Percentiles rank a stretch among this genome's conserved stretches.
phyloP scores from a whole-genome alignment of 495 filamentous ascomycete genomes.

The Penicillium lagena region DNA sequence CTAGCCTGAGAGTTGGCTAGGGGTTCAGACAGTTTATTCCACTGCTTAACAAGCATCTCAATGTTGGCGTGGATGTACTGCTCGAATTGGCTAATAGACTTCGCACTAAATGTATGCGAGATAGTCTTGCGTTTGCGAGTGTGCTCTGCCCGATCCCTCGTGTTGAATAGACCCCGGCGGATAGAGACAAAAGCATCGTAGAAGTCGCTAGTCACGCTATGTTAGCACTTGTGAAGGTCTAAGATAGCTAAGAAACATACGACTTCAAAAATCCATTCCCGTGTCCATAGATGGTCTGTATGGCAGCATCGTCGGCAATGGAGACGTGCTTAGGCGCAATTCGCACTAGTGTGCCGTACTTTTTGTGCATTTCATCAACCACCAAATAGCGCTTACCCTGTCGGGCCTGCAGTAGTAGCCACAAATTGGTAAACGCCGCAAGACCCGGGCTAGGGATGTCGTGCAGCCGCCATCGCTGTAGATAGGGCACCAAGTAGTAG shows the following conservation, averaged over 20 bases:
- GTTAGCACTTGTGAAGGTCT: background rate
- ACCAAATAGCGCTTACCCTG: slow-evolving; percentile 59
- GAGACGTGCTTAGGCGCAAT: slow-evolving; percentile 57
- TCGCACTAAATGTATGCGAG: slow-evolving; percentile 80
- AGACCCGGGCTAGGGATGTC: slow-evolving; percentile 61
- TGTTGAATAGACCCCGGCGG: slow-evolving; percentile 83
- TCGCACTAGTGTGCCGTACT: slow-evolving; percentile 54
- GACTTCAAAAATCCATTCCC: slow-evolving; percentile 72
- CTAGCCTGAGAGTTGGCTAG: slow-evolving; percentile 40
- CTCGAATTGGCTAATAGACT: slow-evolving; percentile 79
- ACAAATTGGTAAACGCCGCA: slow-evolving; percentile 69
- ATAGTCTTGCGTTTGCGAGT: slow-evolving; percentile 86
- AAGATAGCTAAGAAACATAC: slow-evolving; percentile 27
- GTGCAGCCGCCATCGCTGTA: slow-evolving; percentile 56
- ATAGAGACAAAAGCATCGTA: slow-evolving; percentile 93
- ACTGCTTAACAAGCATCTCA: slow-evolving; percentile 65
- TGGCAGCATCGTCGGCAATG: slow-evolving; percentile 53
- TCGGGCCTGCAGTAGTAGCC: slow-evolving; percentile 66
- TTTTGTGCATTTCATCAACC: slow-evolving; percentile 70
- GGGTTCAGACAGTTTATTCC: slow-evolving; percentile 49
- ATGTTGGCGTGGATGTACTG: slow-evolving; percentile 82
- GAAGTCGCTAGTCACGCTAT: slow-evolving; percentile 49
- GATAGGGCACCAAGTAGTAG: slow-evolving; percentile 67
- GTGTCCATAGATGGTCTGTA: slow-evolving; percentile 53
- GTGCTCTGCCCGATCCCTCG: slow-evolving; percentile 74